Evolutionary conservation across 1,284 basidiomycete species (phyloP).

Genomic region (Exobasidium cylindrosporum): DNA sequence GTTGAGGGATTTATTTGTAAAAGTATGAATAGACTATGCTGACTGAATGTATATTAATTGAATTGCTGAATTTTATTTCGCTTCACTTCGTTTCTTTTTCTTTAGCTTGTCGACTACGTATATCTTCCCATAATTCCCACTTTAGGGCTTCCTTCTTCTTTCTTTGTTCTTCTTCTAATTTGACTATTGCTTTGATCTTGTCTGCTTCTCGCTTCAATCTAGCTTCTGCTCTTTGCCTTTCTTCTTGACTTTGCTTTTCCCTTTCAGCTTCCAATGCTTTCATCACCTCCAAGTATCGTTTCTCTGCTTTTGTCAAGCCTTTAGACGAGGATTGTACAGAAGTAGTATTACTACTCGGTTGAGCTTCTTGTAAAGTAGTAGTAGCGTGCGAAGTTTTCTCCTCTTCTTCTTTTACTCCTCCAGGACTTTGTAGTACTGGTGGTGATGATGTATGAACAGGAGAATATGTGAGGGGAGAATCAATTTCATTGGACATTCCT

Average conservation of each 20-base stretch:
- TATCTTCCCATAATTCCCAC: conserved; percentile 44
- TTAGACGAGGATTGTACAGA: too few species aligned
- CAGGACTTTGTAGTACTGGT: not conserved
- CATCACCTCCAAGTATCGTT: conserved; percentile 34
- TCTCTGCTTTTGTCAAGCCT: conserved; percentile 22
- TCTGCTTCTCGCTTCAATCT: conserved; percentile 15
- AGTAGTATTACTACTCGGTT: too few species aligned
- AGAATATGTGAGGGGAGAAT: conserved; percentile 14
- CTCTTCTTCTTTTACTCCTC: not conserved
- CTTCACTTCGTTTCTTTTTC: not conserved
- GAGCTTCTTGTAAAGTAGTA: not conserved
- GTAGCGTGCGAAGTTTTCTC: not conserved
- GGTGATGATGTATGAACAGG: not conserved
- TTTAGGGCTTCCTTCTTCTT: conserved; percentile 30
- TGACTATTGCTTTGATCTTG: conserved; percentile 29
- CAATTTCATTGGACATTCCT: conserved; percentile 6
- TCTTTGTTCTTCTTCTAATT: conserved; percentile 29
- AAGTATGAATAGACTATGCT: too few species aligned
- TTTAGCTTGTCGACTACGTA: conserved; percentile 30
- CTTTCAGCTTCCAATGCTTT: conserved; percentile 29
- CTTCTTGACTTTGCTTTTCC: conserved; percentile 32
- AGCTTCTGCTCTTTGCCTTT: conserved; percentile 22
- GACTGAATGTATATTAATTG: too few species aligned
- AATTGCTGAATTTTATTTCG: too few species aligned
- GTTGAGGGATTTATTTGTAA: too few species aligned